These are phyloP conservation scores for Nematodospora valgi DNA, from an alignment of 805 yeast genomes.

Conservation along the genomic window DNA sequence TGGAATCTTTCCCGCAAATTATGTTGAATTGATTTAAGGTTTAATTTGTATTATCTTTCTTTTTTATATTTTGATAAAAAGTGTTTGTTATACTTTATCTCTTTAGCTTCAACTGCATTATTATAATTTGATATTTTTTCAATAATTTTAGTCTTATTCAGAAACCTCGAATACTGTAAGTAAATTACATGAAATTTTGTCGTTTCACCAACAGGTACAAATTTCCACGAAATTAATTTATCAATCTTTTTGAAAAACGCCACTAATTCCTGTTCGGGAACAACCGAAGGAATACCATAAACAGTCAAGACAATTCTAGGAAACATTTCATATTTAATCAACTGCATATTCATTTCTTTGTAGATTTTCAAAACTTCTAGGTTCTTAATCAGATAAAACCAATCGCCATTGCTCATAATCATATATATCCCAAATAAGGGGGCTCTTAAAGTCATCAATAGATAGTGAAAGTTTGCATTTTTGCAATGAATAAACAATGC, in stretches of 20 bases:
- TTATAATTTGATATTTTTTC: not conserved
- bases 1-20: constrained; percentile 97
- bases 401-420: not conserved
- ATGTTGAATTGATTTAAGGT: constrained; percentile 69
- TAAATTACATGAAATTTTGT: constrained; percentile 5
- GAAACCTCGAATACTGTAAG: constrained; percentile 6
- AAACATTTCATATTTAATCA: not conserved
- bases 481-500: constrained; percentile 4
- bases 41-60: not conserved
- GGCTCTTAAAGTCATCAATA: constrained; percentile 1
- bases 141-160: not conserved
- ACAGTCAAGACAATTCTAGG: constrained; percentile 3
- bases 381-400: not conserved
- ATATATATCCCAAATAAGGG: constrained; percentile 2
- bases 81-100: not conserved
- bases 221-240: constrained; percentile 4
- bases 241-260: constrained; percentile 3
- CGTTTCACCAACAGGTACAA: constrained; percentile 1
- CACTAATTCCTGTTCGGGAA: constrained; percentile 2
- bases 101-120: not conserved
- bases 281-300: constrained; percentile 1
- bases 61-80: not conserved
- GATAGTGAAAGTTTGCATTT: not conserved
- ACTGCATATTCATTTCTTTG: constrained; percentile 4
- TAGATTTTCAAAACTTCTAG: not conserved